A percentile compares a stretch with the other conserved stretches of the same genome.
Conservation (phyloP, 2,329 filamentous ascomycete species). For the Aspergillus sp. region DNA sequence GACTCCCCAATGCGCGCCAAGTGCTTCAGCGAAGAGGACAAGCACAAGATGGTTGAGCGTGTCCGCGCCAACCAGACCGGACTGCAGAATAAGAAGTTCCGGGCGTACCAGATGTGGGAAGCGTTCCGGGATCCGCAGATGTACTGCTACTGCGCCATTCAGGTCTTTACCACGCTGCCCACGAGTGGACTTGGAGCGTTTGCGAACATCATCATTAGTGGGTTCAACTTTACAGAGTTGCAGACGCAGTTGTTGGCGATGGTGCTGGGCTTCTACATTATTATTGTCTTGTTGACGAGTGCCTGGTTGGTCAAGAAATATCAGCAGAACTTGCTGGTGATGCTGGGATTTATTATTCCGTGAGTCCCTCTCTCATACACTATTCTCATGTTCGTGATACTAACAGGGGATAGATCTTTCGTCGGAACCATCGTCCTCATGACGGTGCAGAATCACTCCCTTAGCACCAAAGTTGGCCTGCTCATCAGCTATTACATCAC, state of each 20-base stretch:
- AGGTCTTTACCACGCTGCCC: constrained; percentile 71
- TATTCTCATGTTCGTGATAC: neutral
- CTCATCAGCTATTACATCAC: constrained; percentile 75
- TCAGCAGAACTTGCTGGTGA: constrained; percentile 67
- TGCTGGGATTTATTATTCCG: constrained; percentile 67
- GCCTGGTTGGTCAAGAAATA: constrained; percentile 69
- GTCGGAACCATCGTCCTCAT: constrained; percentile 72
- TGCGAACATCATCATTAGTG: constrained; percentile 71
- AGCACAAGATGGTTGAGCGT: constrained; percentile 63
- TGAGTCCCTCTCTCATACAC: constrained; percentile 42
- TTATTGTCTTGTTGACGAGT: constrained; percentile 66
- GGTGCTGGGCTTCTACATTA: constrained; percentile 74
- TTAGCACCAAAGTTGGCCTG: constrained; percentile 64
- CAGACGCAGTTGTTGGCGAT: constrained; percentile 72
- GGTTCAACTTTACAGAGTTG: constrained; percentile 65
- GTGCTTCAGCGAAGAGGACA: constrained; percentile 67
- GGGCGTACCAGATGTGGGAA: constrained; percentile 56
- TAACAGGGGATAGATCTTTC: constrained; percentile 56
- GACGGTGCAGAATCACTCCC: constrained; percentile 62
- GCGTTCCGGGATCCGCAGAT: constrained; percentile 66
- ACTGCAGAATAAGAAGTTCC: constrained; percentile 59
- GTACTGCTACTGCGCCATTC: constrained; percentile 66
- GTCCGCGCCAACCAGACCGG: constrained; percentile 63
- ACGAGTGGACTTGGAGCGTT: constrained; percentile 73
- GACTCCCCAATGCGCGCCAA: constrained; percentile 72